Conservation (phyloP, 805 yeast species). For the Saturnispora zaruensis region DNA sequence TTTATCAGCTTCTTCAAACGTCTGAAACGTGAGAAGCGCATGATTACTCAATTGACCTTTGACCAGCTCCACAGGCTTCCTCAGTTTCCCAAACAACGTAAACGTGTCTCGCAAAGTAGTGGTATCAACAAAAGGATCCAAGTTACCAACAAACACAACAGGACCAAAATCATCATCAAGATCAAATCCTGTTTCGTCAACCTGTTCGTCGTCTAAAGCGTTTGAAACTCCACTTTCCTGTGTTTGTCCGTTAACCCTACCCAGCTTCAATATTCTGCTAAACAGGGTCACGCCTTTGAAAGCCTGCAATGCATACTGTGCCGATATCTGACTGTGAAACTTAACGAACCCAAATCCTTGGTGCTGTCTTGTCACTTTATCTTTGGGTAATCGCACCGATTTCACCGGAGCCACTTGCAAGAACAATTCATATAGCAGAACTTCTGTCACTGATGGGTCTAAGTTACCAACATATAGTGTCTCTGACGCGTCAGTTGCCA, state of each 20-base stretch:
- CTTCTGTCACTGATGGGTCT: slow-evolving; percentile 66
- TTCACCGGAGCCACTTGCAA: slow-evolving; percentile 76
- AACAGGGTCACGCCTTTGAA: slow-evolving; percentile 53
- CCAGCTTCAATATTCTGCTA: slow-evolving; percentile 53
- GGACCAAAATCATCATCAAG: slow-evolving; percentile 37
- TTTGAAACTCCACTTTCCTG: neutral
- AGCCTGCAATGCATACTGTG: slow-evolving; percentile 57
- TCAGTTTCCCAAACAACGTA: slow-evolving; percentile 57
- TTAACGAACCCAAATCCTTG: slow-evolving; percentile 90
- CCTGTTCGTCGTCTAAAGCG: slow-evolving; percentile 10
- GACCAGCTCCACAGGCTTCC: slow-evolving; percentile 38
- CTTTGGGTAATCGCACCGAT: slow-evolving; percentile 69
- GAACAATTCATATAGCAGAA: slow-evolving; percentile 69
- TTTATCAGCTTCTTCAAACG: slow-evolving; percentile 58
- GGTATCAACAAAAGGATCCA: slow-evolving; percentile 60
- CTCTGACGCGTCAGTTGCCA: slow-evolving; percentile 25
- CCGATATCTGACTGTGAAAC: slow-evolving; percentile 49
- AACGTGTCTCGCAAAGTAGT: slow-evolving; percentile 49
- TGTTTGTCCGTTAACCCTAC: slow-evolving; percentile 31
- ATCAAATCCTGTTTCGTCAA: slow-evolving; percentile 7
- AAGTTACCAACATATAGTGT: slow-evolving; percentile 77
- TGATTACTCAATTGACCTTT: slow-evolving; percentile 41
- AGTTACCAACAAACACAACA: slow-evolving; percentile 45
- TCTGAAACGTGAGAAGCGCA: slow-evolving; percentile 58
- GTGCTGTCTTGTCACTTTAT: slow-evolving; percentile 56